These are phyloP conservation scores for Mortierella hygrophila DNA, from an alignment of 192 early-diverging fungal genomes.

Conservation along the genomic window DNA sequence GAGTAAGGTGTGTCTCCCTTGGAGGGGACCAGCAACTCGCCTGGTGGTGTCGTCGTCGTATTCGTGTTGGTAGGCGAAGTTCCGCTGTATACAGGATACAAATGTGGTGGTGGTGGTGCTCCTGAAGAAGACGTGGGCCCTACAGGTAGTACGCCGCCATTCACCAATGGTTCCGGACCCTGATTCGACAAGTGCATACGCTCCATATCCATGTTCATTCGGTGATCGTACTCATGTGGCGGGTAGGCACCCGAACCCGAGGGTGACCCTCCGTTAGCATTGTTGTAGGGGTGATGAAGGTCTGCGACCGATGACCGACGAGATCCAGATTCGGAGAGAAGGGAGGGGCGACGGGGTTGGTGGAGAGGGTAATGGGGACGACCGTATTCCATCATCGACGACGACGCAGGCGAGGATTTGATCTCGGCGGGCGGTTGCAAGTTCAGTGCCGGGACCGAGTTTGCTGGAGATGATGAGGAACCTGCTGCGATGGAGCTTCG, in stretches of 20 bases:
- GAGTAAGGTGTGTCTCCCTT: slow-evolving; percentile 72
- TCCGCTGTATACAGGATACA: slow-evolving; percentile 48
- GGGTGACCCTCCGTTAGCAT: background rate
- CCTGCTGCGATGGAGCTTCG: slow-evolving; percentile 30
- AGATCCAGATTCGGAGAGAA: slow-evolving; percentile 22
- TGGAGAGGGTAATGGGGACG: slow-evolving; percentile 36
- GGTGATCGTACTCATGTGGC: slow-evolving; percentile 35
- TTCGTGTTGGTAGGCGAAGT: background rate
- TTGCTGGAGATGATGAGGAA: background rate
- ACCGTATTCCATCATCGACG: slow-evolving; percentile 14
- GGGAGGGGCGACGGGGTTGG: slow-evolving; percentile 37
- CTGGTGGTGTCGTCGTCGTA: background rate
- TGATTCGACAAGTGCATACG: slow-evolving; percentile 37
- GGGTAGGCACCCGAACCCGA: background rate
- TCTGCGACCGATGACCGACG: slow-evolving; percentile 41
- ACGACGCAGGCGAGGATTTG: slow-evolving; percentile 19
- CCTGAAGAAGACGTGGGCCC: slow-evolving; percentile 21
- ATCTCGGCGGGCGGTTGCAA: slow-evolving; percentile 40
- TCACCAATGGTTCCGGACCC: background rate
- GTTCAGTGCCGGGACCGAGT: slow-evolving; percentile 26
- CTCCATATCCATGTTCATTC: slow-evolving; percentile 46
- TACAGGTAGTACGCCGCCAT: background rate
- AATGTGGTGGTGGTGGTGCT: slow-evolving; percentile 29
- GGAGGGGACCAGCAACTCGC: slow-evolving; percentile 4
- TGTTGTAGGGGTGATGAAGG: slow-evolving; percentile 16